Evolutionary conservation across 2,329 filamentous ascomycete species (phyloP).

Genomic region (Pseudogymnoascus sp.): DNA sequence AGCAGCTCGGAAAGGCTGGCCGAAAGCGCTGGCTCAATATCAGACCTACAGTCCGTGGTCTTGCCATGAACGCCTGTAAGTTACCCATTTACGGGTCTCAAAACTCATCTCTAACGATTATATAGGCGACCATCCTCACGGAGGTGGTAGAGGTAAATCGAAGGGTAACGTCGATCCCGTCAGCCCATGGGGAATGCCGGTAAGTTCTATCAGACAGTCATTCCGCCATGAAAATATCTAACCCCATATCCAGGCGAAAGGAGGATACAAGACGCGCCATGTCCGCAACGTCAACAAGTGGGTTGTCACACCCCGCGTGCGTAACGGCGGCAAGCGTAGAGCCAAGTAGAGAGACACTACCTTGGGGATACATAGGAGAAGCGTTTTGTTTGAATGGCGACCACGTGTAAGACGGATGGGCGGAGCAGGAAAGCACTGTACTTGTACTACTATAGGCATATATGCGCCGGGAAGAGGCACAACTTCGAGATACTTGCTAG

Average conservation of each 20-base stretch:
- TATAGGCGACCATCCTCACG: constrained; percentile 86
- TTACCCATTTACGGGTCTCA: constrained; percentile 14
- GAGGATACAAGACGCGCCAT: constrained; percentile 83
- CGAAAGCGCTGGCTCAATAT: constrained; percentile 90
- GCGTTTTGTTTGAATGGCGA: constrained; percentile 2
- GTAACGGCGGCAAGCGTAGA: constrained; percentile 87
- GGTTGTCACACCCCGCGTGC: constrained; percentile 72
- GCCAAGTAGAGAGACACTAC: constrained; percentile 41
- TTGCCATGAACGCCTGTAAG: constrained; percentile 94
- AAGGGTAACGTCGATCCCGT: constrained; percentile 96
- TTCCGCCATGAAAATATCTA: constrained; percentile 18
- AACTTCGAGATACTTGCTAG: not conserved
- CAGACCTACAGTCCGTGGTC: constrained; percentile 87
- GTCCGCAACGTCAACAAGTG: constrained; percentile 88
- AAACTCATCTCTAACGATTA: constrained; percentile 21
- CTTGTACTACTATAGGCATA: constrained; percentile 6
- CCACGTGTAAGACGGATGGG: not conserved
- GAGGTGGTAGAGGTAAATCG: constrained; percentile 97
- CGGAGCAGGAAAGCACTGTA: constrained; percentile 9
- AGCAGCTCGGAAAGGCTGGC: constrained; percentile 89
- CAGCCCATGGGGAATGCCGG: constrained; percentile 91
- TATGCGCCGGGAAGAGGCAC: constrained; percentile 1
- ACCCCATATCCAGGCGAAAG: constrained; percentile 52
- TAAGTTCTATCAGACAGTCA: constrained; percentile 42
- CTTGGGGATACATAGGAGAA: not conserved